Evolutionary conservation across 2,329 filamentous ascomycete species (phyloP).

Genomic region (Lachnellula arida): DNA sequence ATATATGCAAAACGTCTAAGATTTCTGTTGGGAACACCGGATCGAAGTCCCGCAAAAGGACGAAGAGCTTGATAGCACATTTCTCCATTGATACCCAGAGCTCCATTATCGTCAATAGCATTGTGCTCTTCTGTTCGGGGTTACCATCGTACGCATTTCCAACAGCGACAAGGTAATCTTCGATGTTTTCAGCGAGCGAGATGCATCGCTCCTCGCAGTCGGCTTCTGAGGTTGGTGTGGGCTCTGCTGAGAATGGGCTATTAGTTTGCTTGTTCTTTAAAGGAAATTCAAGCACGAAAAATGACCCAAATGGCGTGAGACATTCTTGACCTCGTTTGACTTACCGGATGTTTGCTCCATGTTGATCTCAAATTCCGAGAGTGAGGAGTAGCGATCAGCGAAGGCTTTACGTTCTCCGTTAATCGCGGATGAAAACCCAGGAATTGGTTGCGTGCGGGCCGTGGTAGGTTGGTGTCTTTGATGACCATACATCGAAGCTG

Average conservation of each 20-base stretch:
- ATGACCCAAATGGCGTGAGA: neutral
- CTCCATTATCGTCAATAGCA: constrained; percentile 51
- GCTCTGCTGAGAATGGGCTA: neutral
- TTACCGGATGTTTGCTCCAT: constrained; percentile 6
- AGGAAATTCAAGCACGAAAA: too few species aligned
- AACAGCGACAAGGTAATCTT: constrained; percentile 33
- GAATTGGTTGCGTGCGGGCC: neutral
- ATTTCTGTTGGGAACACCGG: constrained; percentile 46
- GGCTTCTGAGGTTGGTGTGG: neutral
- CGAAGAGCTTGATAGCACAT: constrained; percentile 36
- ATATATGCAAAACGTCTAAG: constrained; percentile 52
- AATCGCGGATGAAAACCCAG: neutral
- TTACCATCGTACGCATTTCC: constrained; percentile 38
- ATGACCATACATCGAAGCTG: neutral
- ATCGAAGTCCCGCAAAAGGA: constrained; percentile 46
- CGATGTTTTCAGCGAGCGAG: constrained; percentile 32
- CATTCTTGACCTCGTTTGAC: neutral
- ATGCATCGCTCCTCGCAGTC: constrained; percentile 24
- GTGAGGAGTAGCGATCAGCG: constrained; percentile 22
- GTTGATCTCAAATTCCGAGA: constrained; percentile 18
- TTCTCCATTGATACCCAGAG: constrained; percentile 55
- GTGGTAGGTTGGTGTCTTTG: neutral
- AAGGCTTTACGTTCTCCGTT: constrained; percentile 10
- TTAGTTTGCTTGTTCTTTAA: too few species aligned
- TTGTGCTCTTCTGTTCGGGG: constrained; percentile 45